Percentiles rank a stretch among this genome's conserved stretches.
Conservation (phyloP, 2,329 filamentous ascomycete species). For the Alternaria gaisen region DNA sequence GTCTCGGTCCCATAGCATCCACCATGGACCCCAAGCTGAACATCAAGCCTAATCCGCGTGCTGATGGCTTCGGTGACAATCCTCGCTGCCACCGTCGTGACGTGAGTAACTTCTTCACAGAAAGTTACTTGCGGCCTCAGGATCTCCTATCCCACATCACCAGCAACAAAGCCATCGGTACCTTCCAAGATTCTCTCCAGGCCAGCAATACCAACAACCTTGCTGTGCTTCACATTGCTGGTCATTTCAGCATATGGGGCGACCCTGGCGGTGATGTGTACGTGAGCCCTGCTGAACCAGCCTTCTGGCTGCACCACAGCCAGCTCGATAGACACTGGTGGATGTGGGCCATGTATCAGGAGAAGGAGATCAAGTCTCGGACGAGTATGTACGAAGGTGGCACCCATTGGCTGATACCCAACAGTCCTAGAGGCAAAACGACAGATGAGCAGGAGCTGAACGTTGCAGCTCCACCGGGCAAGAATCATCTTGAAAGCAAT, state of each 20-base stretch:
- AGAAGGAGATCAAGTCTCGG: constrained; percentile 40
- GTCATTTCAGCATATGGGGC: constrained; percentile 56
- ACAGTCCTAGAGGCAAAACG: constrained; percentile 52
- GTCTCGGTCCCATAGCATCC: constrained; percentile 58
- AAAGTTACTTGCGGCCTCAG: constrained; percentile 23
- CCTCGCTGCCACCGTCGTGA: constrained; percentile 45
- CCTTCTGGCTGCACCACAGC: constrained; percentile 60
- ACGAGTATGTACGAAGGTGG: constrained; percentile 51
- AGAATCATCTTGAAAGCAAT: constrained; percentile 33
- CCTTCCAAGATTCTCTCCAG: constrained; percentile 41
- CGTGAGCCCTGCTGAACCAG: constrained; percentile 56
- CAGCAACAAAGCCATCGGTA: constrained; percentile 27
- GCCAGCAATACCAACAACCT: constrained; percentile 14
- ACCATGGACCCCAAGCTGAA: constrained; percentile 43
- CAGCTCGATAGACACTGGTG: constrained; percentile 60
- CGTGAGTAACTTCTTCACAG: constrained; percentile 40
- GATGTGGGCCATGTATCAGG: constrained; percentile 58
- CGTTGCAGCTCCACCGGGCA: constrained; percentile 34
- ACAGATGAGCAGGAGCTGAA: constrained; percentile 40
- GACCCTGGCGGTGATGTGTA: constrained; percentile 59
- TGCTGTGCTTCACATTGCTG: constrained; percentile 53
- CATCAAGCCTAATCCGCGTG: constrained; percentile 43
- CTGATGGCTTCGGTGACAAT: constrained; percentile 42
- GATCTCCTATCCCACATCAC: constrained; percentile 39
- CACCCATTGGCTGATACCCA: constrained; percentile 56